A percentile compares a stretch with the other conserved stretches of the same genome.
Conservation (phyloP, 2,329 filamentous ascomycete genomes). For the Phoma sp. region DNA sequence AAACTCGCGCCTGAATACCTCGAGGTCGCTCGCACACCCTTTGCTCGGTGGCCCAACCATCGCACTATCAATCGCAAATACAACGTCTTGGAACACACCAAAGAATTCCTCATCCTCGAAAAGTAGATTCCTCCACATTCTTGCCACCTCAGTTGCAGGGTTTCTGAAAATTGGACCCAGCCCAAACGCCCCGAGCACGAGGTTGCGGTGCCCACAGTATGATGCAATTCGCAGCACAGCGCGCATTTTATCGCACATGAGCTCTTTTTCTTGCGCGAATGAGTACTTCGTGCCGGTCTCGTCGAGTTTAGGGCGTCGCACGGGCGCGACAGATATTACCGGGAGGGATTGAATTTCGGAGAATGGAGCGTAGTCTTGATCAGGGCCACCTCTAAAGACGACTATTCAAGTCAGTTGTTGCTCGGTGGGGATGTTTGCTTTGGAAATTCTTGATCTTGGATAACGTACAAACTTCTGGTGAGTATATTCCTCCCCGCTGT, state of each 20-base stretch:
- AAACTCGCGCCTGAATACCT: conserved; percentile 52
- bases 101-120: conserved; percentile 55
- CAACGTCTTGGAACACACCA: conserved; percentile 54
- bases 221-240: conserved; percentile 73
- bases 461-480: conserved; percentile 68
- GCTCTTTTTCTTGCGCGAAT: conserved; percentile 73
- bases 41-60: conserved; percentile 42
- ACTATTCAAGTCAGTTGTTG: conserved; percentile 53
- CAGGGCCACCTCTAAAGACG: conserved; percentile 72
- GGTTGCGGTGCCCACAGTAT: conserved; percentile 48
- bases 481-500: conserved; percentile 73
- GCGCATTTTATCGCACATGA: conserved; percentile 77
- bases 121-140: conserved; percentile 54
- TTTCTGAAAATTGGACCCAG: conserved; percentile 56
- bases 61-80: conserved; percentile 54
- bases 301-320: conserved; percentile 76
- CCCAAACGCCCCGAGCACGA: conserved; percentile 55
- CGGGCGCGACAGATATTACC: conserved; percentile 76
- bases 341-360: conserved; percentile 65
- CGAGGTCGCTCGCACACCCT: conserved; percentile 45
- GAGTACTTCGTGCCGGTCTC: conserved; percentile 73
- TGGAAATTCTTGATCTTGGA: too few species aligned
- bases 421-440: too few species aligned
- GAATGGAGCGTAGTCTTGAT: conserved; percentile 51
- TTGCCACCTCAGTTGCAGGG: conserved; percentile 52